A percentile compares a stretch with the other conserved stretches of the same genome.
These are phyloP conservation scores for Sarocladium brachiariae DNA, from an alignment of 2,329 filamentous ascomycete species.

Conservation along the genomic window DNA sequence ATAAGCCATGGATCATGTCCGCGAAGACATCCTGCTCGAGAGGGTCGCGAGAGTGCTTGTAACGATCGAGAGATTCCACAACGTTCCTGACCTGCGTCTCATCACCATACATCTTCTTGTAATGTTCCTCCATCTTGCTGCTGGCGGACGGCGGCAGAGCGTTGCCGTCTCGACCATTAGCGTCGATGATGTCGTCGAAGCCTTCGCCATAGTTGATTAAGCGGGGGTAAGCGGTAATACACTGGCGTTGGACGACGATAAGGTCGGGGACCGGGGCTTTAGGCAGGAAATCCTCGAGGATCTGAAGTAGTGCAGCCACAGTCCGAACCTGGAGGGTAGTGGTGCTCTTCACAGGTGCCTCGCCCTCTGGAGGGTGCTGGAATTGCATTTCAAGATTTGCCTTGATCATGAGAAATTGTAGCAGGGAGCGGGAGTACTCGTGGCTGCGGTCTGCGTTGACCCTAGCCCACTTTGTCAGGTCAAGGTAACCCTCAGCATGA, in stretches of 20 bases:
- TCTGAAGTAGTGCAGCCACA: constrained; percentile 70
- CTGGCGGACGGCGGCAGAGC: constrained; percentile 72
- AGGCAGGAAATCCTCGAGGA: constrained; percentile 65
- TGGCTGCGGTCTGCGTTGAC: constrained; percentile 59
- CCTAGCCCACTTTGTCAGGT: constrained; percentile 74
- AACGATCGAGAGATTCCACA: constrained; percentile 73
- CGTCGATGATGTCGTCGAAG: constrained; percentile 84
- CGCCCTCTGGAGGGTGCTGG: constrained; percentile 62
- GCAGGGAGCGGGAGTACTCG: constrained; percentile 63
- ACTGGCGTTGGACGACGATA: constrained; percentile 74
- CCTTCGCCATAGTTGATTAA: constrained; percentile 95
- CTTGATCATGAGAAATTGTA: constrained; percentile 79
- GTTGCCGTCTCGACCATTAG: constrained; percentile 76
- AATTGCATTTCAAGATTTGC: constrained; percentile 71
- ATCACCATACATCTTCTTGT: constrained; percentile 95
- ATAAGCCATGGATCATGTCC: constrained; percentile 96
- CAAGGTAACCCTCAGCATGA: constrained; percentile 72
- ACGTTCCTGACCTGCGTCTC: constrained; percentile 82
- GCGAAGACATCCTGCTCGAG: constrained; percentile 91
- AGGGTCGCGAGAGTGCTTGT: constrained; percentile 80
- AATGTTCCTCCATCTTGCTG: constrained; percentile 91
- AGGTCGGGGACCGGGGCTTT: constrained; percentile 58
- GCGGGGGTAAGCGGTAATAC: constrained; percentile 86
- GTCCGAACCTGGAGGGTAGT: constrained; percentile 79
- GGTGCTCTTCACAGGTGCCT: constrained; percentile 50